Evolutionary conservation across 768 basidiomycete genomes (phyloP).

Genomic region (Strobilomyces confusus): DNA sequence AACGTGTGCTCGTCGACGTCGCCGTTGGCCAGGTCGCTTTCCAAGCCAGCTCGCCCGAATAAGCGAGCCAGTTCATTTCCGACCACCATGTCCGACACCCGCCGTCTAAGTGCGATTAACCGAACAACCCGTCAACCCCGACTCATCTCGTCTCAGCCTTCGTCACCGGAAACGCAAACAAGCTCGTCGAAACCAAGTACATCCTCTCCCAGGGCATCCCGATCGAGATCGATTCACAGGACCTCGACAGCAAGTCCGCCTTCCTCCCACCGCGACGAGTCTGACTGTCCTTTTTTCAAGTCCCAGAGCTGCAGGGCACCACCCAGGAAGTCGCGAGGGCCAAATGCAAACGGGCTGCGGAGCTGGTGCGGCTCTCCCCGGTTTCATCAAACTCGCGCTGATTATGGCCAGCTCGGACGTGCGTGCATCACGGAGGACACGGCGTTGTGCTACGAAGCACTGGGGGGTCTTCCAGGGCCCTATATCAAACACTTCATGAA

Average conservation of each 20-base stretch:
- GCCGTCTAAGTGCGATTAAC: constrained; percentile 23
- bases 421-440: constrained; percentile 89
- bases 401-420: constrained; percentile 38
- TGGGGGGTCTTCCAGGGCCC: constrained; percentile 90
- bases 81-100: constrained; percentile 17
- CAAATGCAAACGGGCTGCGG: constrained; percentile 83
- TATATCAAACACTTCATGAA: constrained; percentile 95
- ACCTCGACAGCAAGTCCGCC: constrained; percentile 67
- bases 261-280: background rate
- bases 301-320: constrained; percentile 92
- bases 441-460: constrained; percentile 84
- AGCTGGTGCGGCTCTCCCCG: constrained; percentile 51
- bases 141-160: constrained; percentile 58
- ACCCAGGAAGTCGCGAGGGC: constrained; percentile 86
- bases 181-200: constrained; percentile 80
- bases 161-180: constrained; percentile 93
- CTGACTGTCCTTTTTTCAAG: constrained; percentile 36
- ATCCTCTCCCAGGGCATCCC: constrained; percentile 56
- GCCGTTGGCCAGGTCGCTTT: background rate
- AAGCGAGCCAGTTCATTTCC: background rate
- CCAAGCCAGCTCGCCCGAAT: background rate
- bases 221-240: constrained; percentile 72
- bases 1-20: constrained; percentile 15
- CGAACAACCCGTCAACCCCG: background rate
- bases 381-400: background rate